These are phyloP conservation scores for Diaporthe sp. DNA, from an alignment of 2,329 filamentous ascomycete species.

Conservation along the genomic window DNA sequence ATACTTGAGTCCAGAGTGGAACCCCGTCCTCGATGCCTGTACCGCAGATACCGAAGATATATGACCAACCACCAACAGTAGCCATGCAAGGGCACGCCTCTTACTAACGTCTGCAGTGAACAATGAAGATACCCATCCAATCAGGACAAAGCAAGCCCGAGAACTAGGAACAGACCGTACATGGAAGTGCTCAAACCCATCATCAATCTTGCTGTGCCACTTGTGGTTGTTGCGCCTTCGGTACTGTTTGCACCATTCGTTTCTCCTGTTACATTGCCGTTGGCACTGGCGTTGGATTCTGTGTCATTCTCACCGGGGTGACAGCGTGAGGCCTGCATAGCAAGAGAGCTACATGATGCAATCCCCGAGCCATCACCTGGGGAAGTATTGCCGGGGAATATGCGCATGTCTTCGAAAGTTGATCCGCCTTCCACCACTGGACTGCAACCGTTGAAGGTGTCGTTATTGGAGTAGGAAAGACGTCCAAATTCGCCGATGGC, in stretches of 20 bases:
- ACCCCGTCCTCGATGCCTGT: too few relatives aligned
- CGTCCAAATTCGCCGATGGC: neutral
- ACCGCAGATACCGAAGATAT: too few relatives aligned
- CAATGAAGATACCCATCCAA: too few relatives aligned
- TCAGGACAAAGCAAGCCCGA: neutral
- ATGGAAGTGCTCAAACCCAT: neutral
- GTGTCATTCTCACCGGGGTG: neutral
- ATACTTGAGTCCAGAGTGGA: too few relatives aligned
- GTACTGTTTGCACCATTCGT: too few relatives aligned
- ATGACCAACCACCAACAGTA: too few relatives aligned
- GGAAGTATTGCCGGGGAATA: neutral
- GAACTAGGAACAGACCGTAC: neutral
- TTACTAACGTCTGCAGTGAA: neutral
- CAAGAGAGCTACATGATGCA: neutral
- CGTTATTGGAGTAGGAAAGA: neutral
- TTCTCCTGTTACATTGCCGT: neutral
- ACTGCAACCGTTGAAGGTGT: neutral
- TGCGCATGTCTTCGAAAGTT: neutral
- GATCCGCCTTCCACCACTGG: neutral
- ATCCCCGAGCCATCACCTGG: neutral
- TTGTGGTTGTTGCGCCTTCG: neutral
- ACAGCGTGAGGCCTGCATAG: constrained; percentile 10
- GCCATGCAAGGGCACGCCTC: neutral
- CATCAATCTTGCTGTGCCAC: neutral
- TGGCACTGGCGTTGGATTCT: neutral